Conservation (phyloP, 2,329 filamentous ascomycete species). For the Colletotrichum australisinense region DNA sequence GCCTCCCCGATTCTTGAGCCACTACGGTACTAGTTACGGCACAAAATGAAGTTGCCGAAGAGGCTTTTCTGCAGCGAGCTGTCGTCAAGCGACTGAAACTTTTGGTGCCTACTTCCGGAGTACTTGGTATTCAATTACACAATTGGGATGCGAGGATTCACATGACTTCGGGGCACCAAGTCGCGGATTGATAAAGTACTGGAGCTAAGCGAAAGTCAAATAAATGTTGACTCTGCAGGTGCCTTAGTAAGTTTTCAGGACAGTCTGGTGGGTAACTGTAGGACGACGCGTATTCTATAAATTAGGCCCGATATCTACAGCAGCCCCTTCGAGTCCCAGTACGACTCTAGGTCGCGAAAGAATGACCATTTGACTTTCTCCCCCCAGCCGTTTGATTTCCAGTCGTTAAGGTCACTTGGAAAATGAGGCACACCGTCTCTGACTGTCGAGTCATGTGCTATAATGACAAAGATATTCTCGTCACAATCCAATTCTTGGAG, state of each 20-base stretch:
- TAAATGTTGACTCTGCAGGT: background rate
- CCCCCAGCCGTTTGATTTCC: conserved; percentile 39
- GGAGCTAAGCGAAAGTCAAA: background rate
- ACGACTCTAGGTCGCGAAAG: conserved; percentile 37
- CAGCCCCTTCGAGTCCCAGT: conserved; percentile 13
- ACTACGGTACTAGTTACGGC: background rate
- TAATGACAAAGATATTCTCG: conserved; percentile 39
- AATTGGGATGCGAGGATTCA: background rate
- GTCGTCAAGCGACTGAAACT: background rate
- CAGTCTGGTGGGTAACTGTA: background rate
- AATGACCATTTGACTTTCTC: conserved; percentile 38
- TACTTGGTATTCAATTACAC: too few relatives aligned
- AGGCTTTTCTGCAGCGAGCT: background rate
- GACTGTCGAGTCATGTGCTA: conserved; percentile 41
- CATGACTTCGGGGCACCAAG: background rate
- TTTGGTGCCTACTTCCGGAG: background rate
- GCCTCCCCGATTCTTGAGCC: background rate
- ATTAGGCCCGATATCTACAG: background rate
- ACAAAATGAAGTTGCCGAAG: background rate
- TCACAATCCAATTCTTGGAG: conserved; percentile 39
- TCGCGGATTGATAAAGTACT: background rate
- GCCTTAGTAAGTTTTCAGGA: background rate
- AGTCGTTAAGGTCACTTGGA: conserved; percentile 40
- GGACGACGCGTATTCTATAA: background rate
- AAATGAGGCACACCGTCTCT: conserved; percentile 37